Evolutionary conservation across 1,284 basidiomycete species (phyloP), one percentile per base, ranked within the genome.

Genomic region (Leccinum solheimii): DNA sequence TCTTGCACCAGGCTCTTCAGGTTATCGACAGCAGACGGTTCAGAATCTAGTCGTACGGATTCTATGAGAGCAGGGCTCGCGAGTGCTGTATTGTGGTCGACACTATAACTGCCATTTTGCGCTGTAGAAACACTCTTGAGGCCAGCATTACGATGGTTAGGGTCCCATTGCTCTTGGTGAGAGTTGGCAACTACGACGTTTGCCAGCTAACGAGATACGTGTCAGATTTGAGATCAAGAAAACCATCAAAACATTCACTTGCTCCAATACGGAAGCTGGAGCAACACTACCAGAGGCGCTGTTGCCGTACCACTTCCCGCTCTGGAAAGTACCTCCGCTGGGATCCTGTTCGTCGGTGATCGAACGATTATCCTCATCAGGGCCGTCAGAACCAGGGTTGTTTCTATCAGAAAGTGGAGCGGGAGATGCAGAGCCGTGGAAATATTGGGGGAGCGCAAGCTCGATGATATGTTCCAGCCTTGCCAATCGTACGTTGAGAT

Each of bases 1-100:
- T 97, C 94, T 69, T 91, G 90, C 52, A 96, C 90, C 48, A 97
- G 81, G 52, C 86, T 85, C 75, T 93, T 88, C 59, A 93, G 76
- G 66, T 90, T 91, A 68, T 92, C 90, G 5, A 83, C 88, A n/a
- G 90, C 86, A 19, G 88, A 85, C 2, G 86, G 83, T 66, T 91
- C 88, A 30, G 82, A 75, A 58, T 86, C 83, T 59, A 82, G 83
- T 61, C 78, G 80, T 8, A 81, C 79, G 21, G 78, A 72, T 43
- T 80, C 81, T 58, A 82, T 78, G 38, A 78, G 69, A 55, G 72
- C 65, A 36, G 72, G 75, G 0, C 64, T 57, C 3, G 70, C 62
- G 60, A 77, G 66, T 4, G 70, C 9, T 19, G 66, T 50, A 58
- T 75, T 73, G 61, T 66, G 69, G 43, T 77, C 72, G 26, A 58